phyloP scores from a whole-genome alignment of 1,139 yeast species.

The Candida anutae region DNA sequence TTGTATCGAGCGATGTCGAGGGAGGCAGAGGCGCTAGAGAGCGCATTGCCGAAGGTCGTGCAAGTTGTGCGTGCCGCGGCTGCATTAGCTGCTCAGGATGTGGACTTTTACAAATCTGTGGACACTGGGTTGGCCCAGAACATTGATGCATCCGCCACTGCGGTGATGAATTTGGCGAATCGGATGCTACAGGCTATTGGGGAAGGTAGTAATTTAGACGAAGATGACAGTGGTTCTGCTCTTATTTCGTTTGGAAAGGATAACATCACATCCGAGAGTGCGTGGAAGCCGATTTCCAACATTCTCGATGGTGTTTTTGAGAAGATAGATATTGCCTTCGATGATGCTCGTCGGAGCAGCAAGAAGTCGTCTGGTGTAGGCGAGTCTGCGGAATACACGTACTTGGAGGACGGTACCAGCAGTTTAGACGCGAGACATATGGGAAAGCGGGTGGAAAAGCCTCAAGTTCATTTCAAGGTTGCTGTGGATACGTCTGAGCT shows the following conservation, averaged over 20 bases:
- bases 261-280: slow-evolving; percentile 16
- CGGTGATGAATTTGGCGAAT: slow-evolving; percentile 48
- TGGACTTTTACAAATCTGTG: slow-evolving; percentile 64
- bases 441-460: slow-evolving; percentile 47
- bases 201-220: no score
- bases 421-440: slow-evolving; percentile 4
- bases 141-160: slow-evolving; percentile 35
- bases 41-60: slow-evolving; percentile 35
- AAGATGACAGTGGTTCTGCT: slow-evolving; percentile 11
- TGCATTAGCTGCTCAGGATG: slow-evolving; percentile 72
- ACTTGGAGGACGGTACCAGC: slow-evolving; percentile 35
- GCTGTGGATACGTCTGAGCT: slow-evolving; percentile 63
- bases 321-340: slow-evolving; percentile 49
- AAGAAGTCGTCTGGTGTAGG: slow-evolving; percentile 8
- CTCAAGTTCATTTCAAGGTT: slow-evolving; percentile 55
- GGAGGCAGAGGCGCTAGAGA: slow-evolving; percentile 11
- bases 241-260: slow-evolving; percentile 33
- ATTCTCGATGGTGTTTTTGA: slow-evolving; percentile 69
- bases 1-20: background rate
- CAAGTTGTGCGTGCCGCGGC: slow-evolving; percentile 62
- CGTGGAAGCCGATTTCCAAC: slow-evolving; percentile 60
- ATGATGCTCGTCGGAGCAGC: slow-evolving; percentile 19
- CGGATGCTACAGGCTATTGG: slow-evolving; percentile 35
- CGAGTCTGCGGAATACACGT: slow-evolving; percentile 22
- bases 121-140: slow-evolving; percentile 42